Base-by-base conservation (phyloP, 2,329 filamentous ascomycete genomes). In the Aureobasidium musti region DNA sequence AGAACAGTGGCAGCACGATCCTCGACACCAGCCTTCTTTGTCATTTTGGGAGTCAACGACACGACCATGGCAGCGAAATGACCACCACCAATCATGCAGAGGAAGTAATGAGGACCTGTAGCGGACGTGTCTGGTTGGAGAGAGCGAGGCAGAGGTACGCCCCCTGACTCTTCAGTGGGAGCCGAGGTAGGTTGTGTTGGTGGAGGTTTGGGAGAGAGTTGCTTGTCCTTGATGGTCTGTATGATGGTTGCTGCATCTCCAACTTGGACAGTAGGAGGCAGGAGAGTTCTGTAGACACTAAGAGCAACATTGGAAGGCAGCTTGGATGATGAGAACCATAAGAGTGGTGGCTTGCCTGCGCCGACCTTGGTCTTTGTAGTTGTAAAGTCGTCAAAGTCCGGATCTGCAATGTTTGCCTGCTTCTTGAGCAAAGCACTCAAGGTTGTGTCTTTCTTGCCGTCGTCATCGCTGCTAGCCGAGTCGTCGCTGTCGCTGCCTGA, bases 21-120 rank as follows among this genome's bases (percentile, higher is more conserved):
- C 74, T 96, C 86, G 1, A 89, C 83, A 0, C 90, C 90, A 19
- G 84, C 80, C 63, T 87, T 86, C 75, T 91, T 94, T 43, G 87
- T 86, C 63, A 90, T 82, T 69, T 92, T 91, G 0, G 95, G 93
- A 0, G 91, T 87, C 4, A 98, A 83, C 0, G 92, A 92, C 13
- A 99, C 91, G 13, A 98, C 83, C 93, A 98, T 98, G 60, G 91
- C 95, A 0, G 95, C 95, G 75, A 99, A 99, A 76, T 99, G 95
- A 0, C 95, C 95, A 68, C 95, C 95, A 28, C 95, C 95, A 60
- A 99, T 96, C 95, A 99, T 99, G 78, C 93, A 98, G 56, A 99
- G 85, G 75, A 99, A 98, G 59, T 97, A 87, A 75, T 98, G 93
- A 2, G 92, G 91, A 8, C 89, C 88, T 28, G 87, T 86, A 74